Evolutionary conservation across 2,329 filamentous ascomycete genomes (phyloP).

Genomic region (Pseudophaeomoniella oleicola): DNA sequence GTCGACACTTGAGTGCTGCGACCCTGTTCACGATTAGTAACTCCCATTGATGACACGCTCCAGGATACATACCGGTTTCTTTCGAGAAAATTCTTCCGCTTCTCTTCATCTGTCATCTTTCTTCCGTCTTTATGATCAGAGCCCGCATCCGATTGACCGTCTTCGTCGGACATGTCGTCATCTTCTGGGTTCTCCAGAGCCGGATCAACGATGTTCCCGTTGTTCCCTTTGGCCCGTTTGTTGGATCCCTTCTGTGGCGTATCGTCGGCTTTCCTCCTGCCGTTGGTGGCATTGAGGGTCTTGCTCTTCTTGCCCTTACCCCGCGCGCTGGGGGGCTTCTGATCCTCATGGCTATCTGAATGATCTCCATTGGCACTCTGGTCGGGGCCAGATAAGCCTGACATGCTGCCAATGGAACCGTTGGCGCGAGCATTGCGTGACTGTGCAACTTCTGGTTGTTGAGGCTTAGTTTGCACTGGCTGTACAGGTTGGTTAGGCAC

Average conservation of each 20-base stretch:
- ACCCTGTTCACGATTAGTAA: slow-evolving; percentile 45
- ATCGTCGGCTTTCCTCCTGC: slow-evolving; percentile 68
- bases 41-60: neutral
- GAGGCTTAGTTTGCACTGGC: slow-evolving; percentile 34
- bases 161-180: slow-evolving; percentile 40
- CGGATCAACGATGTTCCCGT: slow-evolving; percentile 23
- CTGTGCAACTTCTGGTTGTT: slow-evolving; percentile 26
- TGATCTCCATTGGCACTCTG: slow-evolving; percentile 43
- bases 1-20: slow-evolving; percentile 88
- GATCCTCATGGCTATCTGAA: slow-evolving; percentile 58
- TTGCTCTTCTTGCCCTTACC: slow-evolving; percentile 51
- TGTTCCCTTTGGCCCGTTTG: slow-evolving; percentile 59
- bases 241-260: slow-evolving; percentile 49
- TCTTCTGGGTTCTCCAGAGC: slow-evolving; percentile 35
- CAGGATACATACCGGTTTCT: slow-evolving; percentile 62
- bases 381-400: slow-evolving; percentile 49
- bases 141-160: slow-evolving; percentile 25
- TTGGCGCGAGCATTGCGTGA: slow-evolving; percentile 33
- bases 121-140: slow-evolving; percentile 37
- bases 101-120: slow-evolving; percentile 98
- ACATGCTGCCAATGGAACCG: slow-evolving; percentile 32
- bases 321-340: slow-evolving; percentile 50
- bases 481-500: slow-evolving; percentile 33
- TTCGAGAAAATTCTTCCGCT: slow-evolving; percentile 94
- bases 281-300: slow-evolving; percentile 36